Conservation (phyloP, 1,284 basidiomycete species). For the Veloboletus limbatus region DNA sequence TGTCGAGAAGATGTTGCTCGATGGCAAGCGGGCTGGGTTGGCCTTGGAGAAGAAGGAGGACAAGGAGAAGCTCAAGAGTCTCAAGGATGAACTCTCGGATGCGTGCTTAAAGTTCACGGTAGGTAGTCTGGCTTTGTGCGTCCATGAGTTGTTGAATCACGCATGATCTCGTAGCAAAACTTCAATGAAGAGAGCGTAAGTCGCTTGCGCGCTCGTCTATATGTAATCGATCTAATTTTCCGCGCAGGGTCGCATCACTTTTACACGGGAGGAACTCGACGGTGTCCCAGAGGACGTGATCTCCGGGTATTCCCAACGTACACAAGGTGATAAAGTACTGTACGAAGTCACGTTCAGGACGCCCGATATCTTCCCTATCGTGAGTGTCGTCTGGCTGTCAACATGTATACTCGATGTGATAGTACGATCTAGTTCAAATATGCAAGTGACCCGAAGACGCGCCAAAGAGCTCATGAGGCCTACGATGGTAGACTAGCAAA, state of each 20-base stretch:
- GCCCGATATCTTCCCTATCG: slow-evolving; percentile 76
- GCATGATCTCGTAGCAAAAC: slow-evolving; percentile 57
- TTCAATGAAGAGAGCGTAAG: slow-evolving; percentile 80
- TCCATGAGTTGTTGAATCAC: background rate
- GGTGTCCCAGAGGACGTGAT: slow-evolving; percentile 77
- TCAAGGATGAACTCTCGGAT: slow-evolving; percentile 70
- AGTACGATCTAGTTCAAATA: slow-evolving; percentile 61
- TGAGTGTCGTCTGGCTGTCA: slow-evolving; percentile 35
- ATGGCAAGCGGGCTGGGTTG: slow-evolving; percentile 72
- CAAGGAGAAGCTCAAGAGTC: slow-evolving; percentile 50
- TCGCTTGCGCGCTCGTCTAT: background rate
- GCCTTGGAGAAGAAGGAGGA: slow-evolving; percentile 61
- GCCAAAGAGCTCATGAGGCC: slow-evolving; percentile 59
- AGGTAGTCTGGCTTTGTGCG: slow-evolving; percentile 23
- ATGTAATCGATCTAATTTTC: background rate
- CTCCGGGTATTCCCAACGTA: slow-evolving; percentile 67
- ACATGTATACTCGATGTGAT: background rate
- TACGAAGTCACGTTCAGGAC: slow-evolving; percentile 56
- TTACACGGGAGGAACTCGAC: slow-evolving; percentile 70
- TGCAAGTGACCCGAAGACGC: slow-evolving; percentile 66
- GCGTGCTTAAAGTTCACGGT: slow-evolving; percentile 74
- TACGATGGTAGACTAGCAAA: slow-evolving; percentile 64
- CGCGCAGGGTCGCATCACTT: slow-evolving; percentile 54
- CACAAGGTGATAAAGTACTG: slow-evolving; percentile 52
- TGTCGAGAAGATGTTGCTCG: slow-evolving; percentile 73